phyloP scores from a whole-genome alignment of 768 basidiomycete species.

The Russula emetica region DNA sequence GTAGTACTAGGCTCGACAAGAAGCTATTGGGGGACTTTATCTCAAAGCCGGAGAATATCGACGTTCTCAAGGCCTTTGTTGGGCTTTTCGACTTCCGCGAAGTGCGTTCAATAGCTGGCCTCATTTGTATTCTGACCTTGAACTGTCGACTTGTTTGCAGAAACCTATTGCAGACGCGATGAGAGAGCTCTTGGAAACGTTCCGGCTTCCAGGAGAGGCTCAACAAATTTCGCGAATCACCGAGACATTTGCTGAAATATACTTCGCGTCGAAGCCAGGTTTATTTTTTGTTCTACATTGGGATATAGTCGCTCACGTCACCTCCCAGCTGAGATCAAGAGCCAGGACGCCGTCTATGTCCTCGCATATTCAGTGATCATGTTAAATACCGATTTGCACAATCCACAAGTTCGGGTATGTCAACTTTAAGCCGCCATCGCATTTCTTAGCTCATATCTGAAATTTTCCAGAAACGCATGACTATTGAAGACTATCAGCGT shows the following conservation, averaged over 20 bases:
- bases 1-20: constrained; percentile 83
- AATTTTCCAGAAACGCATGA: constrained; percentile 80
- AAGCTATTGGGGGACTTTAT: constrained; percentile 90
- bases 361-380: constrained; percentile 94
- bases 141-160: constrained; percentile 38
- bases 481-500: constrained; percentile 87
- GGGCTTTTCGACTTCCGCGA: constrained; percentile 83
- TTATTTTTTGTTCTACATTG: background rate
- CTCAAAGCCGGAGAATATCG: constrained; percentile 81
- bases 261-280: constrained; percentile 84
- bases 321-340: constrained; percentile 74
- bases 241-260: constrained; percentile 88
- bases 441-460: constrained; percentile 5
- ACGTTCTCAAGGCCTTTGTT: constrained; percentile 83
- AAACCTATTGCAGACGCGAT: constrained; percentile 95
- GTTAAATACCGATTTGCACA: constrained; percentile 97
- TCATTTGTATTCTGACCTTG: background rate
- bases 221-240: constrained; percentile 94
- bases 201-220: constrained; percentile 90
- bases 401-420: constrained; percentile 83
- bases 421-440: background rate
- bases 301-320: background rate
- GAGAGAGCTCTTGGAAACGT: constrained; percentile 89
- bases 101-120: constrained; percentile 44
- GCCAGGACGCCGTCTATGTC: constrained; percentile 90